Percentiles rank a stretch among this genome's conserved stretches.
Evolutionary conservation across 2,329 filamentous ascomycete genomes (phyloP).

Genomic region (Geosmithia putterillii): DNA sequence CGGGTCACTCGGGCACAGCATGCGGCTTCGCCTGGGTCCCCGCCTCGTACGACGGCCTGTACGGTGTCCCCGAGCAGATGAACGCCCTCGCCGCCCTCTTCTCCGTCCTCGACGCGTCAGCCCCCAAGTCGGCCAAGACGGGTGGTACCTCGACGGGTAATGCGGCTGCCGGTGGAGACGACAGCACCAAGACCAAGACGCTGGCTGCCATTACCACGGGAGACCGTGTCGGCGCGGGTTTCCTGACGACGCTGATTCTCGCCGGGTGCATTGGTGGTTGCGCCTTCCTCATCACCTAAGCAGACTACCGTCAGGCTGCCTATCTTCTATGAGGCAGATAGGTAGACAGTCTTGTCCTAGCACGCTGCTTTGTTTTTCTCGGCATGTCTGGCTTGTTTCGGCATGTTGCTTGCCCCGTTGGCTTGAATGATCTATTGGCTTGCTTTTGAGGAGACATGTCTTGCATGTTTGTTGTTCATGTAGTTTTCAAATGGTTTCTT

Average conservation of each 20-base stretch:
- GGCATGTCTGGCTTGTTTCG: too few relatives aligned
- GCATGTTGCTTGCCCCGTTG: too few relatives aligned
- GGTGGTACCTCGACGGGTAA: conserved; percentile 49
- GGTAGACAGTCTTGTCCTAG: neutral
- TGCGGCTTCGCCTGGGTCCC: conserved; percentile 58
- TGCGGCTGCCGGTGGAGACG: conserved; percentile 27
- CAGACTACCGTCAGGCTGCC: too few relatives aligned
- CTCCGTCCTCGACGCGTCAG: conserved; percentile 36
- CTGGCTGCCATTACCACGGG: conserved; percentile 27
- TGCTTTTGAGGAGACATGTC: too few relatives aligned
- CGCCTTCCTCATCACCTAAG: conserved; percentile 24
- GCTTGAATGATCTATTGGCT: too few relatives aligned
- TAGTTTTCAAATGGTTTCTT: too few relatives aligned
- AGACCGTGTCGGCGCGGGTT: conserved; percentile 44
- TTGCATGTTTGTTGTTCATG: too few relatives aligned
- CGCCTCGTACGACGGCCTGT: conserved; percentile 41
- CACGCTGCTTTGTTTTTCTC: too few relatives aligned
- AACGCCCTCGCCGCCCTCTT: conserved; percentile 52
- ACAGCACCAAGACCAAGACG: conserved; percentile 13
- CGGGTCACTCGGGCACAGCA: conserved; percentile 42
- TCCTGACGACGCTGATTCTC: conserved; percentile 37
- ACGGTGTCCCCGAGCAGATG: conserved; percentile 60
- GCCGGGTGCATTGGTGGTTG: conserved; percentile 36
- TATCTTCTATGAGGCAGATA: neutral
- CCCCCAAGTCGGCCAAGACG: conserved; percentile 36